phyloP scores from a whole-genome alignment of 2,329 filamentous ascomycete genomes.

The Alternaria hordeiaustralica region DNA sequence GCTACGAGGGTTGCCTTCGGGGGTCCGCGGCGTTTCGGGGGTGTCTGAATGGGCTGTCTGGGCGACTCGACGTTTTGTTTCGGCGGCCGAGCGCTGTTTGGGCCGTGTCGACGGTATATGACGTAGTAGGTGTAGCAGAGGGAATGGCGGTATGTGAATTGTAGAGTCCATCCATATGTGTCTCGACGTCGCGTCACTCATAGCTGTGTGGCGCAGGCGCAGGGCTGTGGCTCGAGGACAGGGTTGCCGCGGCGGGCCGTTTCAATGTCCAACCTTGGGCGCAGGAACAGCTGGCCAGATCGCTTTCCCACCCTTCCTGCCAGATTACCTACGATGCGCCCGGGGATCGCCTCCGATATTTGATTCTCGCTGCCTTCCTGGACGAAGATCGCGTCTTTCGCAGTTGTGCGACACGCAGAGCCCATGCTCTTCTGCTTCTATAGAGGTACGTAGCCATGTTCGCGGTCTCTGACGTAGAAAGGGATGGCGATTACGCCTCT shows the following conservation, averaged over 20 bases:
- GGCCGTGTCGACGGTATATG: background rate
- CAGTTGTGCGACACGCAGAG: constrained; percentile 13
- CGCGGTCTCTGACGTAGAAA: constrained; percentile 24
- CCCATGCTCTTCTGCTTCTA: constrained; percentile 33
- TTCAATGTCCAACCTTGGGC: constrained; percentile 7
- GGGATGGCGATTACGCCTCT: constrained; percentile 25
- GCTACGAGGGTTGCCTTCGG: constrained; percentile 23
- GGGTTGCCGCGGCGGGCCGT: constrained; percentile 12
- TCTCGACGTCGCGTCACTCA: constrained; percentile 8
- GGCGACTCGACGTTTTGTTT: constrained; percentile 23
- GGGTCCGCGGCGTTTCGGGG: constrained; percentile 31
- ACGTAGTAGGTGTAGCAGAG: background rate
- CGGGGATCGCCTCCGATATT: constrained; percentile 29
- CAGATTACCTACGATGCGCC: constrained; percentile 28
- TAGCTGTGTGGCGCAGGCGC: constrained; percentile 11
- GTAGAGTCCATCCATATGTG: background rate
- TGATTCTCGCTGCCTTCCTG: constrained; percentile 23
- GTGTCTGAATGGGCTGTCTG: constrained; percentile 15
- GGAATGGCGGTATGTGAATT: background rate
- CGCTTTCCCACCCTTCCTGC: constrained; percentile 9
- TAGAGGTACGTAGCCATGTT: constrained; percentile 40
- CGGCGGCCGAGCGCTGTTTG: background rate
- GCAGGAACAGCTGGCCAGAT: constrained; percentile 41
- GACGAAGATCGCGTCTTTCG: constrained; percentile 5
- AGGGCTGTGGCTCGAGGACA: constrained; percentile 10